Base-by-base conservation (phyloP, 2,329 filamentous ascomycete genomes). In the Aspergillus pseudoviridinutans region DNA sequence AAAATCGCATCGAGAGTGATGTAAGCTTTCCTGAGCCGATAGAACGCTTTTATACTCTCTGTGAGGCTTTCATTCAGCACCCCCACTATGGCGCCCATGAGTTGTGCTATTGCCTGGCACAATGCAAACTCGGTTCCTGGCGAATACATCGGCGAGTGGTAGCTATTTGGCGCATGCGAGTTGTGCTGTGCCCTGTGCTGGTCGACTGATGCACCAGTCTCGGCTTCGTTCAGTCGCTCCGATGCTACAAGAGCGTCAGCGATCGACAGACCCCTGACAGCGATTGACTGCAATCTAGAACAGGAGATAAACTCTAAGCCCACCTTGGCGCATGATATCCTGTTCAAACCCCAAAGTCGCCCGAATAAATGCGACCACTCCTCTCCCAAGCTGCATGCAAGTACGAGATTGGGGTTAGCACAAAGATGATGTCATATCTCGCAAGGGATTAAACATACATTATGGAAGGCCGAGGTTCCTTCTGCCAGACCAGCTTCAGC, bases 1-100 rank as follows among this genome's bases (percentile, higher is more conserved):
- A 92, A 82, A 55, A 99, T 90, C 9, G 82, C 82, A 67, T 96
- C 89, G 3, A 99, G 79, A 0, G 91, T 88, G 42, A 91, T 78
- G 68, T 90, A 97, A 0, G 93, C 93, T 71, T 95, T 96, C 60
- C 93, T 83, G 65, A 97, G 76, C 74, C 94, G 96, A 71, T 96
- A 95, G 69, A 97, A 97, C 5, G 91, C 91, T 74, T 88, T 91
- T 72, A 97, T 84, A 17, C 87, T 91, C 72, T 97, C 94, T 0
- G 92, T 93, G 66, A 97, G 76, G 70, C 90, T 96, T 78, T 97
- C 94, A 64, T 95, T 95, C 66, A 97, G 78, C 17, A 97, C 90
- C 0, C 87, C 91, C 0, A 97, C 87, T 1, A 99, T 88, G 0
- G 92, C 92, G 56, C 85, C 84, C 88, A 97, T 96, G 61, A 97